Conservation (phyloP, 495 filamentous ascomycete species). For the Penicillium lividum region DNA sequence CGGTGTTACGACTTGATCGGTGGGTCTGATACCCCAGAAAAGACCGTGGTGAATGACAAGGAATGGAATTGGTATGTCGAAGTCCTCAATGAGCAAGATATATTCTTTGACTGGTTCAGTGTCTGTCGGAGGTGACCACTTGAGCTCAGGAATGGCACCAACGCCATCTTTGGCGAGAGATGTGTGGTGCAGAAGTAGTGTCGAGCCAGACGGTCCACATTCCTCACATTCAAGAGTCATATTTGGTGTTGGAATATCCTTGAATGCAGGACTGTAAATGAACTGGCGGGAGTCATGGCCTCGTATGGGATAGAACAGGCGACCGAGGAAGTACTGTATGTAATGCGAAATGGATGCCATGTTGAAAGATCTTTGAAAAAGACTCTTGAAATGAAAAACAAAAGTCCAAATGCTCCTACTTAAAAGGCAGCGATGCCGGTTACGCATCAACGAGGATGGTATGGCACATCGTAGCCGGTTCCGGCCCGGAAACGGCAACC, state of each 20-base stretch:
- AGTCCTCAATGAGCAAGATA: slow-evolving; percentile 52
- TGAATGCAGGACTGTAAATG: slow-evolving; percentile 27
- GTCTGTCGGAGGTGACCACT: slow-evolving; percentile 34
- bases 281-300: slow-evolving; percentile 33
- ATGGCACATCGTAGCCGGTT: slow-evolving; percentile 10
- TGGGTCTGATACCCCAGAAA: slow-evolving; percentile 41
- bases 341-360: slow-evolving; percentile 19
- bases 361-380: background rate
- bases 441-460: background rate
- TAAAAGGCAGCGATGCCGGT: no score
- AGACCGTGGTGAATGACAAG: slow-evolving; percentile 48
- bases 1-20: slow-evolving; percentile 17
- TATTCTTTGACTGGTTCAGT: slow-evolving; percentile 42
- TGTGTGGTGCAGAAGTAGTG: slow-evolving; percentile 39
- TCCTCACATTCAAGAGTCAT: slow-evolving; percentile 45
- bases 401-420: no score
- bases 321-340: slow-evolving; percentile 24
- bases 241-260: slow-evolving; percentile 34
- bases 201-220: slow-evolving; percentile 39
- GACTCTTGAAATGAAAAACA: background rate
- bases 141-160: slow-evolving; percentile 42
- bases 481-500: slow-evolving; percentile 31
- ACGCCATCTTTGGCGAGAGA: slow-evolving; percentile 33
- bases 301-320: slow-evolving; percentile 28
- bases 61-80: slow-evolving; percentile 50